Conservation (phyloP, 345 rosid genomes). For the Leavenworthia alabamica region DNA sequence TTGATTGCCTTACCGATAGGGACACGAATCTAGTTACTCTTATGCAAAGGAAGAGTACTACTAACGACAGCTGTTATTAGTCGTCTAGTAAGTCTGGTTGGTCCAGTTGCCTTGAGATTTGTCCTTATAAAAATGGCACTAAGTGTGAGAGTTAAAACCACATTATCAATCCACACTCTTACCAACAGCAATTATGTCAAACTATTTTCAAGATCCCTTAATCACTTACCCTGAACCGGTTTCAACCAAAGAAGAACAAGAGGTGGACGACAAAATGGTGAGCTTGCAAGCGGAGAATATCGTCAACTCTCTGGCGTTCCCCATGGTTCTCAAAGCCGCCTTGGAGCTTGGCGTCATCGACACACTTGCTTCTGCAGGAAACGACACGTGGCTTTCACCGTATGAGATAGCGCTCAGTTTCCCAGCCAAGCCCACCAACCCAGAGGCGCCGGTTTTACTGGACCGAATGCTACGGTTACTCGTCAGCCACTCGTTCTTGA, state of each 20-base stretch:
- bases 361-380: slow-evolving; percentile 32
- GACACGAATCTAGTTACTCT: not conserved
- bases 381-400: slow-evolving; percentile 36
- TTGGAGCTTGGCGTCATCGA: slow-evolving; percentile 47
- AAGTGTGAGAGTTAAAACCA: not conserved
- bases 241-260: not conserved
- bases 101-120: not conserved
- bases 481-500: slow-evolving; percentile 42
- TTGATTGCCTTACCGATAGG: not conserved
- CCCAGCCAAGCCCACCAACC: slow-evolving; percentile 32
- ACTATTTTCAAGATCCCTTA: not conserved
- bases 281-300: slow-evolving; percentile 26
- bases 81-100: no score
- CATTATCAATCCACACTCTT: not conserved
- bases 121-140: not conserved
- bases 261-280: slow-evolving; percentile 13
- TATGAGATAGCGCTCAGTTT: slow-evolving; percentile 37
- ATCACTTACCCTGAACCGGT: not conserved
- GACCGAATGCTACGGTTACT: slow-evolving; percentile 48
- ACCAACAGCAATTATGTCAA: slow-evolving; percentile 1
- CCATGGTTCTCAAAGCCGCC: slow-evolving; percentile 48
- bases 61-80: no score
- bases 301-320: slow-evolving; percentile 28
- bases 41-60: no score
- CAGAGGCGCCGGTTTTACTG: slow-evolving; percentile 39